Conservation (phyloP, 2,329 filamentous ascomycete genomes). For the Aspergillus sp. region DNA sequence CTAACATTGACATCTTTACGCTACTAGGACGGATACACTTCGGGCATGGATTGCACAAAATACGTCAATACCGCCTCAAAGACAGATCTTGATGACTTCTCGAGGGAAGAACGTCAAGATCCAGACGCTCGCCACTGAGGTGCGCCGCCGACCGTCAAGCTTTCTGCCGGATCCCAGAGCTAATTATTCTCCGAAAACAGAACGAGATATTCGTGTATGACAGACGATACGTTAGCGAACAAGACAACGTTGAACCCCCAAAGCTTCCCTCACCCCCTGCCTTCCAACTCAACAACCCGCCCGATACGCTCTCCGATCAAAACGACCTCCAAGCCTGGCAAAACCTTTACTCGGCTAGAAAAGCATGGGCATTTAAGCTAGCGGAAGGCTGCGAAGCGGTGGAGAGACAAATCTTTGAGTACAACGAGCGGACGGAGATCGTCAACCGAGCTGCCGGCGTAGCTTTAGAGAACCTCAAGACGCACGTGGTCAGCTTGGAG, state of each 20-base stretch:
- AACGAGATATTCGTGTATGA: conserved; percentile 93
- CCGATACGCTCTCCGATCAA: conserved; percentile 81
- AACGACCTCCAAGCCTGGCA: conserved; percentile 87
- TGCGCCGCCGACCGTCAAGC: conserved; percentile 42
- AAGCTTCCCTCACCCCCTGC: conserved; percentile 59
- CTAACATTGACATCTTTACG: conserved; percentile 12
- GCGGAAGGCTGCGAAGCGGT: conserved; percentile 71
- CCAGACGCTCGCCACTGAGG: conserved; percentile 80
- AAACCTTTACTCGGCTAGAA: conserved; percentile 78
- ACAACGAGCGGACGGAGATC: conserved; percentile 50
- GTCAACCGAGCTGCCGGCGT: conserved; percentile 79
- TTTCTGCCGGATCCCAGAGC: not conserved
- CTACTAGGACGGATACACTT: conserved; percentile 75
- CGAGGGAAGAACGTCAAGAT: conserved; percentile 83
- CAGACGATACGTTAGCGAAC: conserved; percentile 66
- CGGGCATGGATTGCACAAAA: conserved; percentile 78
- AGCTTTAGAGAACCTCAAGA: conserved; percentile 74
- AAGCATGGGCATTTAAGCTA: conserved; percentile 75
- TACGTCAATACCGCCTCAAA: conserved; percentile 72
- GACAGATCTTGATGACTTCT: conserved; percentile 85
- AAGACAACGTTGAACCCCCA: conserved; percentile 54
- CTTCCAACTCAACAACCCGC: conserved; percentile 65
- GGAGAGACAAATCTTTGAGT: conserved; percentile 64
- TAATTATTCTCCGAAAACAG: conserved; percentile 47
- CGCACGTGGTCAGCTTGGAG: conserved; percentile 51